Percentiles rank a stretch among this genome's conserved stretches.
phyloP scores from a whole-genome alignment of 305 asterid species.

The Fraxinus baroniana region DNA sequence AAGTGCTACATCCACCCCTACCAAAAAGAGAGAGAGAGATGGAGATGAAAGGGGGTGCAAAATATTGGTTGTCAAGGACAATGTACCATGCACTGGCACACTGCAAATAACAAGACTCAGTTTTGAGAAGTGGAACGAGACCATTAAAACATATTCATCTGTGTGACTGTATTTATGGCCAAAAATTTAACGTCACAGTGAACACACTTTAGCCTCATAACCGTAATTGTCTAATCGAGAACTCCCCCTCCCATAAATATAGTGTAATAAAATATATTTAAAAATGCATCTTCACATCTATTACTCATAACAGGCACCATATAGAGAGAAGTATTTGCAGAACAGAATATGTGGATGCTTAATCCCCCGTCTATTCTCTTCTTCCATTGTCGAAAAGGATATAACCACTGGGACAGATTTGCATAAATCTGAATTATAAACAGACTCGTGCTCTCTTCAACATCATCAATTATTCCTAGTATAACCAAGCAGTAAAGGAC shows the following conservation, averaged over 20 bases:
- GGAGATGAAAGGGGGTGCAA: neutral
- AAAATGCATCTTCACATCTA: neutral
- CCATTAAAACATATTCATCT: slow-evolving; percentile 17
- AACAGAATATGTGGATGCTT: neutral
- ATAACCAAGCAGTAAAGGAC: slow-evolving; percentile 11
- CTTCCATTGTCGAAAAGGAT: neutral
- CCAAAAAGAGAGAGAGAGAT: slow-evolving; percentile 1
- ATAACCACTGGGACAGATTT: neutral
- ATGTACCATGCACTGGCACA: slow-evolving; percentile 5
- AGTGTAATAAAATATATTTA: slow-evolving; percentile 16
- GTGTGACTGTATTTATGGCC: slow-evolving; percentile 17
- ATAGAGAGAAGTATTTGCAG: neutral
- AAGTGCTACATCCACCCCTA: neutral
- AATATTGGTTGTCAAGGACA: slow-evolving; percentile 10
- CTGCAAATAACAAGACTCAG: neutral
- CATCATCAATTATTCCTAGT: neutral
- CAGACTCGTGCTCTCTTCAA: slow-evolving; percentile 1
- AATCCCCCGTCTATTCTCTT: neutral
- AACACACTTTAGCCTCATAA: neutral
- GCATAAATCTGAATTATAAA: neutral
- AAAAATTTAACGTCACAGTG: neutral
- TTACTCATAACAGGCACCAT: neutral
- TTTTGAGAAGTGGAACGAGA: neutral
- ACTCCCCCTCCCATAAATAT: neutral
- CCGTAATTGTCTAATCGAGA: neutral